A percentile compares a stretch with the other conserved stretches of the same genome.
Evolutionary conservation across 2,329 filamentous ascomycete genomes (phyloP).

Genomic region (Chrysoporthe deuterocubensis): DNA sequence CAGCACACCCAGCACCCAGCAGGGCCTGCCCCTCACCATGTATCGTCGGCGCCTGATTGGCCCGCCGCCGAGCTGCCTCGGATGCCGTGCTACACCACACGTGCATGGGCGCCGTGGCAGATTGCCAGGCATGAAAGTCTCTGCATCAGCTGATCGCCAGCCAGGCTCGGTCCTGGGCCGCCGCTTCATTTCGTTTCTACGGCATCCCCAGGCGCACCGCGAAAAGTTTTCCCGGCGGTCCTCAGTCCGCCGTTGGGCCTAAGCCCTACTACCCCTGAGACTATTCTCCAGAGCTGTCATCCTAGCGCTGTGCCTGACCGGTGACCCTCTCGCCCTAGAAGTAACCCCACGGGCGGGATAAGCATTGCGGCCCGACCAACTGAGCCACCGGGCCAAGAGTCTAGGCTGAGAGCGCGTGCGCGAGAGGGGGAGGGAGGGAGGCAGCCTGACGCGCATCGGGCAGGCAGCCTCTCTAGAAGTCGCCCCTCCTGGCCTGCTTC

Average conservation of each 20-base stretch:
- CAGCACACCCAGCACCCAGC: too few species aligned
- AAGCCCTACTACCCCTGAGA: slow-evolving; percentile 11
- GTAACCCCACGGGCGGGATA: background rate
- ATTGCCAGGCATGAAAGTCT: background rate
- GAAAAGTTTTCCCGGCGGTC: background rate
- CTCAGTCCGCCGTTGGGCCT: background rate
- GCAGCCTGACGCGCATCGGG: background rate
- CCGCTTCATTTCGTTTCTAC: background rate
- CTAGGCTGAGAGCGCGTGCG: background rate
- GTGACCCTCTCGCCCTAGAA: background rate
- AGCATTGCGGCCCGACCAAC: background rate
- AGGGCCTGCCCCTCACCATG: slow-evolving; percentile 9
- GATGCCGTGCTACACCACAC: background rate
- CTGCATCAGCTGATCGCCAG: background rate
- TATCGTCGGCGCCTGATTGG: background rate
- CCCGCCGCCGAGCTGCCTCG: background rate
- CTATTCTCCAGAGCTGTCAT: slow-evolving; percentile 20
- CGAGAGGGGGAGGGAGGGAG: background rate
- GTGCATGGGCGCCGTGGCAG: background rate
- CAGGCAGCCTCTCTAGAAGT: slow-evolving; percentile 5
- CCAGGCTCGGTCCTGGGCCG: background rate
- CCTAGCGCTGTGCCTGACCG: slow-evolving; percentile 14
- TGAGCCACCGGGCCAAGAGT: background rate
- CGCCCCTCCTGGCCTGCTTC: slow-evolving; percentile 39
- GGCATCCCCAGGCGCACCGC: background rate